These are phyloP conservation scores for Acacia acuminata DNA, from an alignment of 306 rosid genomes.

Conservation along the genomic window DNA sequence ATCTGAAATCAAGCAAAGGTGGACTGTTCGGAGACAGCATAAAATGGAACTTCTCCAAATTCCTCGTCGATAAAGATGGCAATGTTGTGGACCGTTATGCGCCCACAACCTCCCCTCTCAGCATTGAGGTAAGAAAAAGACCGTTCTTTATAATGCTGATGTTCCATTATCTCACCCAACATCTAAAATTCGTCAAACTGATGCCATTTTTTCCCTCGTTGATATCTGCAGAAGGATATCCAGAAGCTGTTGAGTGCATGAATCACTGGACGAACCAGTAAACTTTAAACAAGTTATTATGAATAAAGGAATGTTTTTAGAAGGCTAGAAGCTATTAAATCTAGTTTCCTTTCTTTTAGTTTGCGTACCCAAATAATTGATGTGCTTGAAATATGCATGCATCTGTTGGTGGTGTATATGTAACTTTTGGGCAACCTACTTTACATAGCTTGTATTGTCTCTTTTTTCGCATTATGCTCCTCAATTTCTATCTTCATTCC, in stretches of 20 bases:
- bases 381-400: neutral
- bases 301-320: conserved; percentile 42
- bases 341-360: no score
- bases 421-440: neutral
- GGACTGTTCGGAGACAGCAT: conserved; percentile 80
- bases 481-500: neutral
- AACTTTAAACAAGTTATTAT: neutral
- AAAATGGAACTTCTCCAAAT: conserved; percentile 93
- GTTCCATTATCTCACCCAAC: neutral
- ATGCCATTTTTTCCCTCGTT: neutral
- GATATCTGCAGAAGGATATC: conserved; percentile 57
- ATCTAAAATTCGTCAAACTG: neutral
- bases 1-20: conserved; percentile 87
- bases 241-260: conserved; percentile 49
- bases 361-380: conserved; percentile 9
- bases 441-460: neutral
- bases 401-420: neutral
- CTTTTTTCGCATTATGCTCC: neutral
- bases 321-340: conserved; percentile 26
- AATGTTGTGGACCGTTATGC: conserved; percentile 92
- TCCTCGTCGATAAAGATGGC: conserved; percentile 88
- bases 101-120: conserved; percentile 92
- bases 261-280: conserved; percentile 21
- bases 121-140: conserved; percentile 70
- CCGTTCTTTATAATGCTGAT: neutral